Conservation (phyloP, 2,329 filamentous ascomycete species). For the Esteya vermicola region DNA sequence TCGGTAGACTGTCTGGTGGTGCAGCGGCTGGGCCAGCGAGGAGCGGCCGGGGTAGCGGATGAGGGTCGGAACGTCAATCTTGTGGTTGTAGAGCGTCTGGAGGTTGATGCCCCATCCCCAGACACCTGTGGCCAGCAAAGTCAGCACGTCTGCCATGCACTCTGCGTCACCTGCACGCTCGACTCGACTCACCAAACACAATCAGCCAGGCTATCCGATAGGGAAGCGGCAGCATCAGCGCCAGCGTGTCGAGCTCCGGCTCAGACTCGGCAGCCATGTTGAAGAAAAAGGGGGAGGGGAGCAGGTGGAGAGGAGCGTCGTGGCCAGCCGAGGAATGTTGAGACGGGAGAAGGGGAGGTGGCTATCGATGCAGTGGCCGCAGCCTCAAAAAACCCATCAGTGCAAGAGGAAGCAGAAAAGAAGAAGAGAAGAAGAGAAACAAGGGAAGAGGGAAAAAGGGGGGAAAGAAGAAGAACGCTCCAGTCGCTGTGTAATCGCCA, state of each 20-base stretch:
- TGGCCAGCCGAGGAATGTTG: too few relatives aligned
- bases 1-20: slow-evolving; percentile 74
- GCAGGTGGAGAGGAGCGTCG: too few relatives aligned
- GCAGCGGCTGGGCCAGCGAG: slow-evolving; percentile 54
- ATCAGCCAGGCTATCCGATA: slow-evolving; percentile 79
- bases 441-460: background rate
- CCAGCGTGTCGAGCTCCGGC: slow-evolving; percentile 67
- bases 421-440: background rate
- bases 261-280: too few relatives aligned
- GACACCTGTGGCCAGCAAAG: too few relatives aligned
- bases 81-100: slow-evolving; percentile 64
- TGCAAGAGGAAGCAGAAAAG: background rate
- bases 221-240: slow-evolving; percentile 72
- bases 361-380: slow-evolving; percentile 4
- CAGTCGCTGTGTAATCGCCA: too few relatives aligned
- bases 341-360: too few relatives aligned
- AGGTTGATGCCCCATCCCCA: slow-evolving; percentile 95
- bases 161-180: too few relatives aligned
- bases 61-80: slow-evolving; percentile 76
- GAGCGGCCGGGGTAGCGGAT: slow-evolving; percentile 73
- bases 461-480: background rate
- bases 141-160: too few relatives aligned
- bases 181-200: slow-evolving; percentile 52
- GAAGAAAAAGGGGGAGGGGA: too few relatives aligned
- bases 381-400: slow-evolving; percentile 4